Evolutionary conservation across 805 yeast species (phyloP), one percentile per base, ranked within the genome.

Genomic region (Sugiyamaella marilandica): DNA sequence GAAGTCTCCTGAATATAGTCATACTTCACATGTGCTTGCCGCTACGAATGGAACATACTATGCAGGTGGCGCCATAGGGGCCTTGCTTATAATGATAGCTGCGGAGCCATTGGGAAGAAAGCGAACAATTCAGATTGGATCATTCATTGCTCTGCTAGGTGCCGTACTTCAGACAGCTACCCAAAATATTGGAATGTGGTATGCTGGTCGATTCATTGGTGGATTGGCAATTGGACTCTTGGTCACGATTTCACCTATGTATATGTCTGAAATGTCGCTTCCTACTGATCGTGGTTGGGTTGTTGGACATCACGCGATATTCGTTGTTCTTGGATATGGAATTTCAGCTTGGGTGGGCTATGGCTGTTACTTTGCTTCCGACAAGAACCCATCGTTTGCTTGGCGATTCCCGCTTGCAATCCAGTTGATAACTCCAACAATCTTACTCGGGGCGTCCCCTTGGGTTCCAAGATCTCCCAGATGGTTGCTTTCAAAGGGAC

Each of bases 21-120:
- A 50, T 24, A 32, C 41, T 21, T 14, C 53, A n/a, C 51, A 47
- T 13, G 16, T 50, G 10, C 21, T 45, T 10, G 53, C 51, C 11
- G 50, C 53, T 18, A 50, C 50, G 16, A 50, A 41, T 10, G 47
- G 47, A 3, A n/a, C 19, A 3, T 44, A 26, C 24, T 31, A 19
- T n/a, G 47, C 47, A 16, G 47, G 47, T 3, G 47, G 47, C 7
- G 33, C 35, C 14, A 26, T 44, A 11, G 47, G 47, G 14, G 16
- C 47, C 11, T 44, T 44, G 33, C 35, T 44, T 29, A 26, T 44
- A 10, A 44, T 44, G 43, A 5, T 39, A 14, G 21, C 19, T 14
- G 43, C 43, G 9, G 87, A 82, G 56, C 66, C 52, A 39, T 61
- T 71, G 45, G 91, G 91, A 51, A 81, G 92, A 72, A 79, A 84